Percentiles rank a stretch among this genome's conserved stretches.
Evolutionary conservation across 352 stramenopile species (phyloP).

Genomic region (Globisporangium megalacanthum): DNA sequence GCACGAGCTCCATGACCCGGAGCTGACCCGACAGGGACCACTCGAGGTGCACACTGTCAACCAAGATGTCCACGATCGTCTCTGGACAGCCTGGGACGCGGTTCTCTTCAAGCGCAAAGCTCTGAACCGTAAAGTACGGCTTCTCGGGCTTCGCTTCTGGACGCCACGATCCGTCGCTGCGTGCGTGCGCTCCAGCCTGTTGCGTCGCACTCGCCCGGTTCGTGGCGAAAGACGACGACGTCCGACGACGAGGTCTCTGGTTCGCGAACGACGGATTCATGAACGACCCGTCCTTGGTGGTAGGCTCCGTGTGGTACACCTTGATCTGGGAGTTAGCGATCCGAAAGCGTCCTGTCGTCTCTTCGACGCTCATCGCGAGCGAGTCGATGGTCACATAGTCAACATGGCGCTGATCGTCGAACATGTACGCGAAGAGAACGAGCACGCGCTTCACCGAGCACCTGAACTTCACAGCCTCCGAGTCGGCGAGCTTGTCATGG

Average conservation of each 20-base stretch:
- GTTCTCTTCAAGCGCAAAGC: conserved; percentile 69
- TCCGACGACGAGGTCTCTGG: conserved; percentile 12
- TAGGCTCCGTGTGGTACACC: conserved; percentile 23
- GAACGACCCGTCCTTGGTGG: conserved; percentile 8
- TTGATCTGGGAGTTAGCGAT: conserved; percentile 45
- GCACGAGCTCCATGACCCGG: conserved; percentile 56
- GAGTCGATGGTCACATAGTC: conserved; percentile 66
- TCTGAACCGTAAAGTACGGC: conserved; percentile 44
- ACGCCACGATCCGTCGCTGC: background rate
- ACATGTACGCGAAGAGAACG: conserved; percentile 38
- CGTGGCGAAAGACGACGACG: conserved; percentile 5
- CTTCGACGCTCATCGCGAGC: conserved; percentile 58
- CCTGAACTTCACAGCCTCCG: conserved; percentile 51
- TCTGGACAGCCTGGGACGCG: conserved; percentile 31
- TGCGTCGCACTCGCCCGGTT: background rate
- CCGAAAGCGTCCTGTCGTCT: conserved; percentile 39
- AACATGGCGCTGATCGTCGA: conserved; percentile 18
- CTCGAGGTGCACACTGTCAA: conserved; percentile 32
- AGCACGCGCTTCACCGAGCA: conserved; percentile 56
- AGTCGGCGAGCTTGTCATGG: conserved; percentile 25
- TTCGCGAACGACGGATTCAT: conserved; percentile 11
- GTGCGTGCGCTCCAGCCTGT: background rate
- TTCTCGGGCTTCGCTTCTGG: background rate
- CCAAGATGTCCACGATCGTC: conserved; percentile 66
- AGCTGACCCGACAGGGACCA: conserved; percentile 57